Evolutionary conservation across 768 basidiomycete genomes (phyloP).

Genomic region (Leucocoprinus leucothites): DNA sequence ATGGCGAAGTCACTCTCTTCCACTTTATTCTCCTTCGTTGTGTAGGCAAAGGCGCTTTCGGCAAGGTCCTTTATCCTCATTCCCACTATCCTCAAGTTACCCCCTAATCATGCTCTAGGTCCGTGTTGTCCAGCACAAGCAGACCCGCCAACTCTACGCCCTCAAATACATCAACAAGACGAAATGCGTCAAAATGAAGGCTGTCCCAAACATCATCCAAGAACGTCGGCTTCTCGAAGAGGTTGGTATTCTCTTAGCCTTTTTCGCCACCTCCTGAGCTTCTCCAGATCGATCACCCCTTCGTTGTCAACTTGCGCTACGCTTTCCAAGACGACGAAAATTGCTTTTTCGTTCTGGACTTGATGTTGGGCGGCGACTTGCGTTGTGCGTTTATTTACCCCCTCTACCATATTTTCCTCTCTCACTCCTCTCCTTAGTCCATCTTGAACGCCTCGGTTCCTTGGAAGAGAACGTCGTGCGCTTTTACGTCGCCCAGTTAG

Average conservation of each 20-base stretch:
- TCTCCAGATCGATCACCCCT: constrained; percentile 87
- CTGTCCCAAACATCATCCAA: constrained; percentile 95
- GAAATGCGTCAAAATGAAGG: constrained; percentile 98
- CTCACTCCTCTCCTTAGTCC: constrained; percentile 50
- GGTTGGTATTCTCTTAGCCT: constrained; percentile 39
- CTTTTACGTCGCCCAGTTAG: constrained; percentile 88
- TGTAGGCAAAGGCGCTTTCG: constrained; percentile 99
- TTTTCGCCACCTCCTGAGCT: not conserved
- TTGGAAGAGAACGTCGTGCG: constrained; percentile 76
- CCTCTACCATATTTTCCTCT: constrained; percentile 5
- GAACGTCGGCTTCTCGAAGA: constrained; percentile 94
- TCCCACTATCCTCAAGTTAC: constrained; percentile 14
- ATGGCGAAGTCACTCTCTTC: constrained; percentile 93
- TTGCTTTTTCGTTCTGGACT: constrained; percentile 96
- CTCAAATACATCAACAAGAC: constrained; percentile 99
- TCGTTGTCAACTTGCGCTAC: constrained; percentile 91
- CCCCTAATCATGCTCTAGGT: constrained; percentile 51
- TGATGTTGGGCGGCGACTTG: constrained; percentile 95
- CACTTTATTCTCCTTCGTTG: constrained; percentile 93
- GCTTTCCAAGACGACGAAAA: constrained; percentile 99
- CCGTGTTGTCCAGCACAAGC: constrained; percentile 98
- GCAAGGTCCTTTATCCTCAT: constrained; percentile 63
- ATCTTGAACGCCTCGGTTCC: constrained; percentile 77
- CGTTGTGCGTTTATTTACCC: constrained; percentile 61
- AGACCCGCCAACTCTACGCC: constrained; percentile 93